phyloP scores from a whole-genome alignment of 345 rosid genomes.

The Eutrema heterophyllum region DNA sequence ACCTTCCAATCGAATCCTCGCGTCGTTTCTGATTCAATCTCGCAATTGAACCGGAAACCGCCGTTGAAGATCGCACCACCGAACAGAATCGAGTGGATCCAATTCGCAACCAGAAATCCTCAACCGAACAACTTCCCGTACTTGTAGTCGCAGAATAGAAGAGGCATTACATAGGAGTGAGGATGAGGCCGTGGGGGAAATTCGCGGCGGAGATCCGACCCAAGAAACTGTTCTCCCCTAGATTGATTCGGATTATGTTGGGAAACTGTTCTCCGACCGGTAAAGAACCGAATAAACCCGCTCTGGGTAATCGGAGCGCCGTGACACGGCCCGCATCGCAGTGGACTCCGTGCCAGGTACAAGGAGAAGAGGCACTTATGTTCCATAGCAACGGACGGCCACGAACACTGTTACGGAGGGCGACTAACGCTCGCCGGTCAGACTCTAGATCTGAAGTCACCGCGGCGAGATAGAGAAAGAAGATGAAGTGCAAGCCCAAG shows the following conservation, averaged over 20 bases:
- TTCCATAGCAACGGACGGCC: slow-evolving; percentile 80
- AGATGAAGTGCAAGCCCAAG: slow-evolving; percentile 4
- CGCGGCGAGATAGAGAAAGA: background rate
- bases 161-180: slow-evolving; percentile 79
- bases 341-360: slow-evolving; percentile 67
- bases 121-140: slow-evolving; percentile 9
- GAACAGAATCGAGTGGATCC: slow-evolving; percentile 43
- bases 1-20: slow-evolving; percentile 16
- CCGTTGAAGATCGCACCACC: slow-evolving; percentile 51
- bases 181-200: slow-evolving; percentile 93
- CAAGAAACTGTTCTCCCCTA: slow-evolving; percentile 50
- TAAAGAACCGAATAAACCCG: slow-evolving; percentile 59
- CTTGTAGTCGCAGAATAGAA: slow-evolving; percentile 15
- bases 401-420: slow-evolving; percentile 50
- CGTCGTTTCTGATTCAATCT: background rate
- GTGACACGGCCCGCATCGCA: slow-evolving; percentile 50
- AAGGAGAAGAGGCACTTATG: slow-evolving; percentile 43
- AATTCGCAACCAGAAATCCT: slow-evolving; percentile 27
- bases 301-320: slow-evolving; percentile 64
- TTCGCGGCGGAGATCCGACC: slow-evolving; percentile 98
- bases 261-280: slow-evolving; percentile 41
- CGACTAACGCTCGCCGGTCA: slow-evolving; percentile 63
- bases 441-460: slow-evolving; percentile 64
- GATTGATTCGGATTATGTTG: slow-evolving; percentile 52
- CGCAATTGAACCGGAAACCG: slow-evolving; percentile 40